Conservation (phyloP, 1,284 basidiomycete species). For the Ganoderma multipileum region DNA sequence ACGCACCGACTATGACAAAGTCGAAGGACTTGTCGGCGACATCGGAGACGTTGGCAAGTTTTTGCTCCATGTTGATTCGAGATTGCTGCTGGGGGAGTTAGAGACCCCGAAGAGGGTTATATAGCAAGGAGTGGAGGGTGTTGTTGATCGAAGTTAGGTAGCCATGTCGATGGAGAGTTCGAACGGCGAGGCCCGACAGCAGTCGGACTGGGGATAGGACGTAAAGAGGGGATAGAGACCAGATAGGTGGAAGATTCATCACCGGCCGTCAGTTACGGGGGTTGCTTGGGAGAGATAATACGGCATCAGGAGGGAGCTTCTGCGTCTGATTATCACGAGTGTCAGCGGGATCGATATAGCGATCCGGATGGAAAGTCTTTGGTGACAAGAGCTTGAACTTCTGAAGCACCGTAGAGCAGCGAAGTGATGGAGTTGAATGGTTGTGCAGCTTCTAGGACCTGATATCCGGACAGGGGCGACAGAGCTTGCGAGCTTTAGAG, state of each 20-base stretch:
- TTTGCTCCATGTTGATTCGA: slow-evolving; percentile 10
- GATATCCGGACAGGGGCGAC: background rate
- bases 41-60: slow-evolving; percentile 9
- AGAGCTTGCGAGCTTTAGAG: background rate
- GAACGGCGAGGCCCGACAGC: background rate
- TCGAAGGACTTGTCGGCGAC: slow-evolving; percentile 18
- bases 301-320: background rate
- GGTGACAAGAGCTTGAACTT: background rate
- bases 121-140: background rate
- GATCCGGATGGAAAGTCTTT: background rate
- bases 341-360: background rate
- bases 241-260: background rate
- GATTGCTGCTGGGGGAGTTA: background rate
- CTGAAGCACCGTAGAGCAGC: background rate
- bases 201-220: background rate
- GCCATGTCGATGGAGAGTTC: background rate
- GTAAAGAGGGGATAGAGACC: background rate
- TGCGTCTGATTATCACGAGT: background rate
- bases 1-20: slow-evolving; percentile 22
- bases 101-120: background rate
- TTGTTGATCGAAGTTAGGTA: background rate
- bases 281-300: background rate
- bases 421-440: background rate
- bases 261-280: background rate
- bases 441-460: background rate